These are phyloP conservation scores for Epichloe typhina DNA, from an alignment of 2,329 filamentous ascomycete genomes.

Conservation along the genomic window DNA sequence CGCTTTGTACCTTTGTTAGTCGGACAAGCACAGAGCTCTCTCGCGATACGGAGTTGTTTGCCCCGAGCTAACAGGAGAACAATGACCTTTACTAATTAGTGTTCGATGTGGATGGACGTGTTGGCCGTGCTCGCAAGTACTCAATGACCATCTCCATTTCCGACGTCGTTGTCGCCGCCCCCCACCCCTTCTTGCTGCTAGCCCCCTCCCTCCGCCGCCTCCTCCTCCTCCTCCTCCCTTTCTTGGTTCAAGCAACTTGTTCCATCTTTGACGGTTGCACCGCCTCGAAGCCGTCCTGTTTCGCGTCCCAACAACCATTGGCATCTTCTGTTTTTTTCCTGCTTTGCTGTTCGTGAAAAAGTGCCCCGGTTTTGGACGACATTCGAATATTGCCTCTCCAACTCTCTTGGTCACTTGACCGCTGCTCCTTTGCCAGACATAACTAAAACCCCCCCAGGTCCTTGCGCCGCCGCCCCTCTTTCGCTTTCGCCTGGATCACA, in stretches of 20 bases:
- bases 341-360: background rate
- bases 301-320: background rate
- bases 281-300: background rate
- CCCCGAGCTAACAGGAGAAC: too few species aligned
- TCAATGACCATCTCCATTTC: background rate
- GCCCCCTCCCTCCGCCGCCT: background rate
- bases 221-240: background rate
- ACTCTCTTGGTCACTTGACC: background rate
- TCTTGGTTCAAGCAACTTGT: background rate
- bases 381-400: background rate
- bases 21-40: too few species aligned
- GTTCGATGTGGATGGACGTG: background rate
- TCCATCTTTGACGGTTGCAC: background rate
- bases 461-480: constrained; percentile 5
- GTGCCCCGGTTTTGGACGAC: background rate
- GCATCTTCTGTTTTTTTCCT: background rate
- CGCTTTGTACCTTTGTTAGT: too few species aligned
- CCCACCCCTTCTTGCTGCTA: background rate
- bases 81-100: too few species aligned
- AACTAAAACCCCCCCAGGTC: background rate
- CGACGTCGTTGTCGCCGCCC: background rate
- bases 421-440: constrained; percentile 4
- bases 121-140: background rate
- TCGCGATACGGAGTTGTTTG: too few species aligned
- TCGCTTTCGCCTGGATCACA: constrained; percentile 2